Base-by-base conservation (phyloP, 2,329 filamentous ascomycete species). In the Bipolaris bicolor region DNA sequence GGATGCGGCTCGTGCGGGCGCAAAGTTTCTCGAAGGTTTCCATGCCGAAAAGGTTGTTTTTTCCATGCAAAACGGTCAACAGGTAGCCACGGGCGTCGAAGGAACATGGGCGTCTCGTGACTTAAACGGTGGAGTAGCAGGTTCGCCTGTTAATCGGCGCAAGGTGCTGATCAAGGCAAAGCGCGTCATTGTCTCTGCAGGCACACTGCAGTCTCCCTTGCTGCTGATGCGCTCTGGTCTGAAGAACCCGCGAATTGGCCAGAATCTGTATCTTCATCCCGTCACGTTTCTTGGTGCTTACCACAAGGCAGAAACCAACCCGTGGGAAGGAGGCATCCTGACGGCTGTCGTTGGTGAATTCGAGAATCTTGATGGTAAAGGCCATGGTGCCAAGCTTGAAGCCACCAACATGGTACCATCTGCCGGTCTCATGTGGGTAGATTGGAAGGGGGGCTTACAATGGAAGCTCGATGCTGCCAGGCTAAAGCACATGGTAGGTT, bases 371-470 rank as follows among this genome's bases (percentile, higher is more conserved):
- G 92, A 97, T 72, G 85, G 86, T 5, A 82, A 87, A 40, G 91
- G 92, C 55, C 91, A 97, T 67, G 94, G 94, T 37, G 83, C 84
- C 47, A 96, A 96, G 75, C 80, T 97, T 26, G 92, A 97, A 80
- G 82, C 87, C 9, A 86, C 86, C 1, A 85, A 84, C 67, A 93
- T 95, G 89, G 69, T 92, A 69, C 91, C 92, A 0, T 85, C 87
- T 16, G 73, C 86, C 2, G 83, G 86, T 65, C 78, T 92, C 13
- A 79, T 86, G 5, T 78, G 84, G 49, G 80, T 90, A 51, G 83
- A 88, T 13, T 96, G 90, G 88, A 79, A 74, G n/a, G 79, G 80
- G 52, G 90, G 87, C 0, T 72, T 92, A 10, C 84, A 91, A 43
- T 90, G 84, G 74, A 97, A 96, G 78, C 78, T 89, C n/a, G 80